These are phyloP conservation scores for Pelargonium nanum DNA, from an alignment of 345 rosid genomes.

Conservation along the genomic window DNA sequence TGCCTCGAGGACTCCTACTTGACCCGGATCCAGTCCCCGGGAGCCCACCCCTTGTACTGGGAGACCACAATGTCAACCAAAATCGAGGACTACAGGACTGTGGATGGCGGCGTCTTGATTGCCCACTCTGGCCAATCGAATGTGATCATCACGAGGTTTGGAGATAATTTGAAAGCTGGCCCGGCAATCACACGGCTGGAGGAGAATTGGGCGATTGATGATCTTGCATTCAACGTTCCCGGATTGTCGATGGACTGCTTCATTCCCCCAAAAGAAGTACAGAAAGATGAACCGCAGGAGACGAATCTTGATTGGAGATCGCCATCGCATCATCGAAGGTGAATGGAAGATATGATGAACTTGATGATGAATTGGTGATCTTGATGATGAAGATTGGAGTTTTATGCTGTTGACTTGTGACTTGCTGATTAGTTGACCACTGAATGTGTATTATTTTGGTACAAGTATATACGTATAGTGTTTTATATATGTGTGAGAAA, in stretches of 20 bases:
- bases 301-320: slow-evolving; percentile 27
- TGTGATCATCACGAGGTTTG: slow-evolving; percentile 71
- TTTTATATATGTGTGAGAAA: neutral
- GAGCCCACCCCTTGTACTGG: slow-evolving; percentile 74
- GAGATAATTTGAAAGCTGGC: slow-evolving; percentile 68
- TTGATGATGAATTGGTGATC: too few species aligned
- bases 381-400: neutral
- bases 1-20: slow-evolving; percentile 56
- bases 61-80: slow-evolving; percentile 76
- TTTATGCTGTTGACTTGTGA: neutral
- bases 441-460: neutral
- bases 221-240: slow-evolving; percentile 71
- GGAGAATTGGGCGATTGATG: slow-evolving; percentile 76
- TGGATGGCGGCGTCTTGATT: slow-evolving; percentile 76
- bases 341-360: too few species aligned
- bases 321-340: slow-evolving; percentile 8
- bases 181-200: slow-evolving; percentile 67
- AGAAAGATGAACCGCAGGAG: slow-evolving; percentile 28
- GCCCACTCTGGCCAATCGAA: slow-evolving; percentile 77
- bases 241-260: slow-evolving; percentile 78
- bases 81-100: slow-evolving; percentile 54
- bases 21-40: slow-evolving; percentile 78
- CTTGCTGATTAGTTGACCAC: neutral
- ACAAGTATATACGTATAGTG: neutral
- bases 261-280: slow-evolving; percentile 71